Evolutionary conservation across 805 yeast genomes (phyloP).

Genomic region (Lipomyces yamanashiensis): DNA sequence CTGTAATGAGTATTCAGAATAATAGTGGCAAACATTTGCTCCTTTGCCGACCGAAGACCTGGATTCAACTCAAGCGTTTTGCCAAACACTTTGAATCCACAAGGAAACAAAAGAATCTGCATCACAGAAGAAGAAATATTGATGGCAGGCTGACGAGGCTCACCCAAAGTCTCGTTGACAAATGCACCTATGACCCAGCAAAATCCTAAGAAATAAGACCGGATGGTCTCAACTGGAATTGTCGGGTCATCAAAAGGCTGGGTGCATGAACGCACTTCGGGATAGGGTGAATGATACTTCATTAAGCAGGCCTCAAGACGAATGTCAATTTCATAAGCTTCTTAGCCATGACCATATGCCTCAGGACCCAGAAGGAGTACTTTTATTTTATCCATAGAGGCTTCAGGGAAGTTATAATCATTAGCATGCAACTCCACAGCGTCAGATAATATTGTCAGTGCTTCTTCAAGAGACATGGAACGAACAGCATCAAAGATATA

Average conservation of each 20-base stretch:
- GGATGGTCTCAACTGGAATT: constrained; percentile 54
- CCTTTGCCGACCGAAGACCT: constrained; percentile 65
- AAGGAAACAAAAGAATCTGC: constrained; percentile 63
- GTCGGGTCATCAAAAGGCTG: constrained; percentile 56
- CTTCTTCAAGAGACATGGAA: constrained; percentile 39
- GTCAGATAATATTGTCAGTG: constrained; percentile 1
- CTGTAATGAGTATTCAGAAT: constrained; percentile 48
- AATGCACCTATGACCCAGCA: constrained; percentile 63
- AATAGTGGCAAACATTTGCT: constrained; percentile 59
- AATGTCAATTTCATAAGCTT: constrained; percentile 42
- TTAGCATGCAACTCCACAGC: constrained; percentile 46
- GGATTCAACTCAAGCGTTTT: constrained; percentile 48
- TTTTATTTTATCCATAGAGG: constrained; percentile 45
- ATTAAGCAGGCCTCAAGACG: constrained; percentile 35
- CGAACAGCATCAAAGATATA: constrained; percentile 50
- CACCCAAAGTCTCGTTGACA: constrained; percentile 61
- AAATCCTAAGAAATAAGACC: constrained; percentile 59
- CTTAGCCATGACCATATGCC: constrained; percentile 22
- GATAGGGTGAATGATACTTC: constrained; percentile 44
- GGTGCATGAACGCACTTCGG: constrained; percentile 65
- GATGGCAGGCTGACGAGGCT: constrained; percentile 60
- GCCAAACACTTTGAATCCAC: constrained; percentile 49
- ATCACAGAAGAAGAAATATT: constrained; percentile 58
- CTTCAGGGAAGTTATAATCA: constrained; percentile 53
- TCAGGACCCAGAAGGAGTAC: constrained; percentile 24